A percentile compares a stretch with the other conserved stretches of the same genome.
phyloP scores from a whole-genome alignment of 306 rosid species.

The Quercus bicolor region DNA sequence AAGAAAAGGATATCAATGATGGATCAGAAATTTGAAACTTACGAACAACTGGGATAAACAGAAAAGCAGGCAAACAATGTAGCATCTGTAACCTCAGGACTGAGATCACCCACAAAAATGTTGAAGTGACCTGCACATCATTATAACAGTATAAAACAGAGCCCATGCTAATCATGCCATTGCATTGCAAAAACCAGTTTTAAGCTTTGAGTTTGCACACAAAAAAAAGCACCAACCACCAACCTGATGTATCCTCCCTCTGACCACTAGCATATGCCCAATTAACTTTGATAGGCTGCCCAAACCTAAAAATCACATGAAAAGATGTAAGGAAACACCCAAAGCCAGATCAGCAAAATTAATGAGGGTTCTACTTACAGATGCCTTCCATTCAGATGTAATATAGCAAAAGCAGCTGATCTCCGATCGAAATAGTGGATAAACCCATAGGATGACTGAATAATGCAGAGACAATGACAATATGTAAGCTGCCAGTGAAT shows the following conservation, averaged over 20 bases:
- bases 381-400: constrained; percentile 95
- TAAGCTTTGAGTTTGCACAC: background rate
- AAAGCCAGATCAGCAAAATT: constrained; percentile 2
- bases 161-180: constrained; percentile 7
- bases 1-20: background rate
- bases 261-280: constrained; percentile 99
- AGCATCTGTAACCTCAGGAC: constrained; percentile 99
- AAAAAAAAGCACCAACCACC: constrained; percentile 33
- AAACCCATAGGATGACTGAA: constrained; percentile 98
- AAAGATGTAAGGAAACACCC: constrained; percentile 17
- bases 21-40: constrained; percentile 47
- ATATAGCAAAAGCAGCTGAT: constrained; percentile 89
- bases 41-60: constrained; percentile 92
- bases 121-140: constrained; percentile 80
- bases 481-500: background rate
- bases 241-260: constrained; percentile 99
- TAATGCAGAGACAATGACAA: constrained; percentile 17
- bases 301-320: constrained; percentile 61
- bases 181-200: background rate
- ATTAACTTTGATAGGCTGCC: constrained; percentile 98
- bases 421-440: constrained; percentile 94
- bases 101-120: constrained; percentile 98
- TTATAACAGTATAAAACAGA: constrained; percentile 8
- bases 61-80: constrained; percentile 94
- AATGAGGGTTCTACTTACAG: constrained; percentile 52